Base-by-base conservation (phyloP, 768 basidiomycete species). In the Trametes sanguinea region DNA sequence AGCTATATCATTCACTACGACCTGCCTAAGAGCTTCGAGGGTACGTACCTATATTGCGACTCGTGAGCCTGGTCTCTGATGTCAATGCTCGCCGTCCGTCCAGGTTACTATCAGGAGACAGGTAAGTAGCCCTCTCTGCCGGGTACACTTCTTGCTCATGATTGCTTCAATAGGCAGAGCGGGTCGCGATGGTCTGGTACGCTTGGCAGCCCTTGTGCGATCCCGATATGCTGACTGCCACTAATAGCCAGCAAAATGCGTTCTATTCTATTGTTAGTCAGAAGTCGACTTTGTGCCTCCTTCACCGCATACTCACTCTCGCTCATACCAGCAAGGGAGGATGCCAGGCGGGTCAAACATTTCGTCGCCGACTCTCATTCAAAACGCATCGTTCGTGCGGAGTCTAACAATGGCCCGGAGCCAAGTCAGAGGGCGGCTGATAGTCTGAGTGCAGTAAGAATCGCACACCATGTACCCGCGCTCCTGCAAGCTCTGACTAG, bases 41-140 rank as follows among this genome's bases (percentile, higher is more conserved):
- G 90, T 87, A 40, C 63, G 54, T 17, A 9, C 48, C 30, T 7
- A 11, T 10, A 40, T 62, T 35, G 13, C 44, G 57, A 30, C 40
- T 16, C 37, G 17, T 60, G 17, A 42, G 47, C 52, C 62, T 35
- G 13, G 5, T 46, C 9, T 14, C 30, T n/a, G 2, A 30, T 22
- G 27, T 11, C 6, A 1, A 22, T 9, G 8, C 60, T 48, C 11
- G 35, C 8, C 43, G 39, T 13, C 39, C 13, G 8, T 16, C 10
- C 50, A 91, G 92, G 90, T 0, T 94, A 87, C 71, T 94, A 94
- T 71, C 92, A 94, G 72, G 92, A 94, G 73, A 93, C 91, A 64
- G 90, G 89, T 86, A 66, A 27, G 29, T n/a, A 29, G 11, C 33
- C 9, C 48, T 17, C 42, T 29, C 35, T 11, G 35, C 35, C 6